Percentiles rank a stretch among this genome's conserved stretches.
These are phyloP conservation scores for Euryodendron excelsum DNA, from an alignment of 148 eudicot species.

Conservation along the genomic window DNA sequence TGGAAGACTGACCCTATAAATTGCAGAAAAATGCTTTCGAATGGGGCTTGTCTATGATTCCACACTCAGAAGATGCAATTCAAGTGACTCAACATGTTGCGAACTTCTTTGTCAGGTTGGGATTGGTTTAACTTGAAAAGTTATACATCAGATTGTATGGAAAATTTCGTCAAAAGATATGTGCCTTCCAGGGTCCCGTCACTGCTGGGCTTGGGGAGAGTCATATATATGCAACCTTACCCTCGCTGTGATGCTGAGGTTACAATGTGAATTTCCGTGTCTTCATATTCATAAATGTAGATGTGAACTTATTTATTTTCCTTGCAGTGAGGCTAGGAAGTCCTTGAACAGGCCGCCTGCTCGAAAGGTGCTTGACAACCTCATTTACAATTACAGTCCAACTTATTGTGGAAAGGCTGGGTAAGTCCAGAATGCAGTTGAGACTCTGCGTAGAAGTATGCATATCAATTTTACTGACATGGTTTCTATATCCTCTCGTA, in stretches of 20 bases:
- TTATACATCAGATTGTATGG: neutral
- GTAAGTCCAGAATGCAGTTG: slow-evolving; percentile 38
- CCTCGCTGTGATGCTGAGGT: no score
- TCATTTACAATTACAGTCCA: slow-evolving; percentile 87
- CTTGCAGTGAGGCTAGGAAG: slow-evolving; percentile 92
- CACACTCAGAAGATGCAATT: slow-evolving; percentile 93
- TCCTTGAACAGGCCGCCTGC: slow-evolving; percentile 63
- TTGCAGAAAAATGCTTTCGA: slow-evolving; percentile 97
- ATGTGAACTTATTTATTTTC: no score
- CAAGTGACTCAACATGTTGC: slow-evolving; percentile 90
- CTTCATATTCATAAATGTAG: no score
- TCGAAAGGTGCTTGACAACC: slow-evolving; percentile 63
- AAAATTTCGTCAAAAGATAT: neutral
- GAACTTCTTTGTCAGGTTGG: slow-evolving; percentile 72
- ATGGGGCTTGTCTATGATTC: slow-evolving; percentile 78
- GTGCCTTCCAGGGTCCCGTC: neutral
- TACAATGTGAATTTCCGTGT: no score
- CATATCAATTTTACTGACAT: neutral
- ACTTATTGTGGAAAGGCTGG: slow-evolving; percentile 84
- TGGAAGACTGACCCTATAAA: neutral
- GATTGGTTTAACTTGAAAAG: slow-evolving; percentile 3
- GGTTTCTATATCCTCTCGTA: neutral
- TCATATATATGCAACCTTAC: no score
- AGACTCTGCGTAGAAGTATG: neutral
- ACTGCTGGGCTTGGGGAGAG: no score